Evolutionary conservation across 2,329 filamentous ascomycete species (phyloP), one percentile per base, ranked within the genome.

Genomic region (Amauroascus verrucosus): DNA sequence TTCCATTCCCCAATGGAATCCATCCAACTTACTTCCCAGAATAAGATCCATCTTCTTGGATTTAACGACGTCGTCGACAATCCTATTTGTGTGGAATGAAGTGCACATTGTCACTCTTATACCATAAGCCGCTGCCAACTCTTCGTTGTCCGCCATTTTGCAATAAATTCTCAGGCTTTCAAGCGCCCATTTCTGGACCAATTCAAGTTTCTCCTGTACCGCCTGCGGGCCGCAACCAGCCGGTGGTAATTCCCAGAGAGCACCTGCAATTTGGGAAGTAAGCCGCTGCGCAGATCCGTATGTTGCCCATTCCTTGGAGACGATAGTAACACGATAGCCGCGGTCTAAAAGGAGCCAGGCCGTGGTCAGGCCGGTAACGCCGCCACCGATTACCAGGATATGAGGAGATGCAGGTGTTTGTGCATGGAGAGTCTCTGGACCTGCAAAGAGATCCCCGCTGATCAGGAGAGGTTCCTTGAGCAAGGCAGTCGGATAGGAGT

Each of bases 201-300:
- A 40, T 16, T 49, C 47, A 16, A 49, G 47, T 11, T 24, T 26
- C 8, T 26, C 14, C 51, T 64, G 67, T 70, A 71, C 69, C 1
- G 67, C 71, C 51, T 75, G 70, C 30, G 67, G 64, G 2, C 72
- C 73, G 56, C 73, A 76, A 1, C 70, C 71, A 0, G 70, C 72
- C 0, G 73, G 72, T 24, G 73, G 72, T 49, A 64, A 72, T 56
- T 76, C 72, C 73, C 73, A 76, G 1, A 75, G 64, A 0, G 73
- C 72, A 11, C 72, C 73, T 1, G 72, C 72, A 49, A 75, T 72
- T 57, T 75, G 73, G 0, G 73, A 74, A 1, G 72, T 75, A 32
- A 75, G 58, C 9, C 72, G 71, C 30, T 69, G 60, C 30, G 65
- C 59, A 16, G 64, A 58, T 55, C 54, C 66, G 20, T 57, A 63